Evolutionary conservation across 192 early-diverging fungal species (phyloP).

Genomic region (Podila epicladia): DNA sequence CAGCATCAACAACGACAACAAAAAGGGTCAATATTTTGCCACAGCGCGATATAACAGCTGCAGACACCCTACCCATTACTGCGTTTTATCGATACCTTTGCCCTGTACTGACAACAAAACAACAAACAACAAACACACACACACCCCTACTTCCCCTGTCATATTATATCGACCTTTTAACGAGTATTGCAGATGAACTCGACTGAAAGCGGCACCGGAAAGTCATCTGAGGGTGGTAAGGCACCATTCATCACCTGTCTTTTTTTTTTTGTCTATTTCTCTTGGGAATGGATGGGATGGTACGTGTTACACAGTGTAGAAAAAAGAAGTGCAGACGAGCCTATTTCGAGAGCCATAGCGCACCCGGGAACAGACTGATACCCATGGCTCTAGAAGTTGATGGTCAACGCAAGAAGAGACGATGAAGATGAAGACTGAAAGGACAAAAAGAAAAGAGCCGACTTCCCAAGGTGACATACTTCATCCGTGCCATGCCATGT

Average conservation of each 20-base stretch:
- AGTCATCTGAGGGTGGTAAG: not conserved
- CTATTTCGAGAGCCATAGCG: too few relatives aligned
- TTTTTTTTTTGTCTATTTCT: not conserved
- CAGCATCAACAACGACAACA: too few relatives aligned
- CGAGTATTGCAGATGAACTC: not conserved
- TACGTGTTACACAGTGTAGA: not conserved
- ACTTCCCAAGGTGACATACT: too few relatives aligned
- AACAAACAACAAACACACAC: not conserved
- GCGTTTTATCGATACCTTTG: not conserved
- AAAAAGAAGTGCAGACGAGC: too few relatives aligned
- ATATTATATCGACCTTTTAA: not conserved
- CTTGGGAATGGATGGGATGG: not conserved
- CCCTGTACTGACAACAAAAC: not conserved
- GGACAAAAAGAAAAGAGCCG: too few relatives aligned
- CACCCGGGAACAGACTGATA: too few relatives aligned
- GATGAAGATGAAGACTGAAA: too few relatives aligned
- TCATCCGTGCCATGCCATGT: too few relatives aligned
- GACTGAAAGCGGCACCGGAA: not conserved
- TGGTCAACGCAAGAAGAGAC: too few relatives aligned
- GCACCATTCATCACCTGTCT: not conserved
- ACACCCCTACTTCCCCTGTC: too few relatives aligned
- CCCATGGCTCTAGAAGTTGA: too few relatives aligned
- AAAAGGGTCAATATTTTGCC: not conserved
- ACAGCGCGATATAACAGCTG: not conserved
- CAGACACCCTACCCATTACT: not conserved